Evolutionary conservation across 768 basidiomycete species (phyloP).

Genomic region (Kwoniella dejecticola): DNA sequence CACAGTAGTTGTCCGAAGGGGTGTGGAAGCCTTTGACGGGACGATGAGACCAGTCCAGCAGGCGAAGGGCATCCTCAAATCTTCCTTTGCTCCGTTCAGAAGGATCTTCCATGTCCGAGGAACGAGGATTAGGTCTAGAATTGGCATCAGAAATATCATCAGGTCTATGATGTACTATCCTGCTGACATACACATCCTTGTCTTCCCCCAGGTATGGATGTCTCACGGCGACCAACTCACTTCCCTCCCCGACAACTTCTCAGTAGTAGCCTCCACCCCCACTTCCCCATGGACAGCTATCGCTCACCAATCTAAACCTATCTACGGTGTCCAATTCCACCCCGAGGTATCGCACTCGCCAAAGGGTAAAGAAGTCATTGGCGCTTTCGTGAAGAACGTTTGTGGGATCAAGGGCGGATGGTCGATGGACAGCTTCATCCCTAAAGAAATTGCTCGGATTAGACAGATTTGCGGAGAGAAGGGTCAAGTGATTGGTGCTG

Average conservation of each 20-base stretch:
- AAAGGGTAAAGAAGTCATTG: constrained; percentile 84
- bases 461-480: constrained; percentile 89
- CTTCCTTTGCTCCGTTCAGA: no score
- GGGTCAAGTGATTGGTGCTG: constrained; percentile 96
- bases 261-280: constrained; percentile 80
- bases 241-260: constrained; percentile 76
- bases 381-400: constrained; percentile 77
- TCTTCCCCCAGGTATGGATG: constrained; percentile 86
- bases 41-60: no score
- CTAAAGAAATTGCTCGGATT: constrained; percentile 91
- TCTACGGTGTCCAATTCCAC: constrained; percentile 98
- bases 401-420: constrained; percentile 79
- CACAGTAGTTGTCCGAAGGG: no score
- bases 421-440: constrained; percentile 99
- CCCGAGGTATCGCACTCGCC: constrained; percentile 96
- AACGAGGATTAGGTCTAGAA: no score
- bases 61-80: no score
- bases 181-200: not conserved
- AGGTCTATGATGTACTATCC: no score
- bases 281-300: constrained; percentile 91
- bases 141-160: no score
- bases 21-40: no score
- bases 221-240: constrained; percentile 95
- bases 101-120: no score
- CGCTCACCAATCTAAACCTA: constrained; percentile 80